A percentile compares a stretch with the other conserved stretches of the same genome.
Conservation (phyloP, 2,329 filamentous ascomycete genomes). For the Pseudocercospora fijiensis region DNA sequence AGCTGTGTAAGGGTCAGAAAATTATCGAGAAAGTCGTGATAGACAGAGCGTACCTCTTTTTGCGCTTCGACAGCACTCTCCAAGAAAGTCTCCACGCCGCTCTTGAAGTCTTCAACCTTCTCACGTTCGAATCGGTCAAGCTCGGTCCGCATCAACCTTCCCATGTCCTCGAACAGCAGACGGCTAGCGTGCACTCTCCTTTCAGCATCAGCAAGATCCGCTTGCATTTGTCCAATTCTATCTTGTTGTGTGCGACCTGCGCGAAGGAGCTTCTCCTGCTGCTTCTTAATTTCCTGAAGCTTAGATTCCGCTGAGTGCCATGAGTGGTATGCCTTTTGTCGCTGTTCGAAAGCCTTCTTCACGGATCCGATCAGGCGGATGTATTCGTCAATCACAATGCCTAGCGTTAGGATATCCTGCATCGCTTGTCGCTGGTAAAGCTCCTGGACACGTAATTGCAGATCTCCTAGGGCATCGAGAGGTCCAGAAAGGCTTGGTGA, state of each 20-base stretch:
- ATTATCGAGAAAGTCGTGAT: conserved; percentile 11
- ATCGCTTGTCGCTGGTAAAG: conserved; percentile 96
- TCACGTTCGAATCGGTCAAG: conserved; percentile 92
- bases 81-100: conserved; percentile 92
- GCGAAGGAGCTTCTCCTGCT: conserved; percentile 90
- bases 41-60: conserved; percentile 72
- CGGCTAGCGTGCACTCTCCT: conserved; percentile 86
- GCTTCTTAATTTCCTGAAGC: conserved; percentile 80
- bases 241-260: conserved; percentile 97
- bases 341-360: conserved; percentile 86
- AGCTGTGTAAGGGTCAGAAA: conserved; percentile 48
- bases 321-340: conserved; percentile 91
- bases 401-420: conserved; percentile 92
- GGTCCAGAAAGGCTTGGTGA: conserved; percentile 85
- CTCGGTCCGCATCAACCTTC: conserved; percentile 83
- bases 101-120: conserved; percentile 99
- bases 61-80: conserved; percentile 97
- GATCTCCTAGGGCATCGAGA: conserved; percentile 84
- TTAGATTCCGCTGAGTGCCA: conserved; percentile 93
- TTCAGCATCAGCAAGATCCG: conserved; percentile 93
- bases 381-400: conserved; percentile 97
- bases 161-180: conserved; percentile 95
- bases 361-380: conserved; percentile 93
- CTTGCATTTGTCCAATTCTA: conserved; percentile 84
- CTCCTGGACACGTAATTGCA: conserved; percentile 90